These are phyloP conservation scores for Lentinula aciculospora DNA, from an alignment of 768 basidiomycete genomes.

Conservation along the genomic window DNA sequence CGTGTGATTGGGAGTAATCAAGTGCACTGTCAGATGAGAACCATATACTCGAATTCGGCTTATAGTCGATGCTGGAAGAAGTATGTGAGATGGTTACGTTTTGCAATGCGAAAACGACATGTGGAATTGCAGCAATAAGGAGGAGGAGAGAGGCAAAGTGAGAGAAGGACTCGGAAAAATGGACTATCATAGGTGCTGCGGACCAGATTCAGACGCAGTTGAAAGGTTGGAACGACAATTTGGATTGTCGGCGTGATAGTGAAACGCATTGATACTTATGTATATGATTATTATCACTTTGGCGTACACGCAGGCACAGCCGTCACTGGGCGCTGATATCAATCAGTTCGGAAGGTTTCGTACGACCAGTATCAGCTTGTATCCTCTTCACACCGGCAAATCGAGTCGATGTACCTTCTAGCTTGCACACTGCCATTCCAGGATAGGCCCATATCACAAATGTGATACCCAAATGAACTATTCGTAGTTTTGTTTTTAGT, in stretches of 20 bases:
- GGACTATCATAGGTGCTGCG: not conserved
- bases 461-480: too few species aligned
- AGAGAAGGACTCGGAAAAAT: not conserved
- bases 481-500: too few species aligned
- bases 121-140: not conserved
- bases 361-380: too few species aligned
- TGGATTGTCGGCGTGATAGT: not conserved
- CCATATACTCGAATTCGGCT: not conserved
- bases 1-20: constrained; percentile 3
- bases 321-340: too few species aligned
- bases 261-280: too few species aligned
- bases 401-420: too few species aligned
- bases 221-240: not conserved
- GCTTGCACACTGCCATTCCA: too few species aligned
- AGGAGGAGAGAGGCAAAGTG: not conserved
- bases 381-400: too few species aligned
- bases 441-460: too few species aligned
- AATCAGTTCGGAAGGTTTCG: too few species aligned
- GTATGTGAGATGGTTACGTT: not conserved
- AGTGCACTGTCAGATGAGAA: not conserved
- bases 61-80: not conserved
- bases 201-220: not conserved
- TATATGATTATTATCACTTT: not conserved
- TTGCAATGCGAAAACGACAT: not conserved
- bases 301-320: not conserved